phyloP scores from a whole-genome alignment of 768 basidiomycete species.

The Trametes coccinea region DNA sequence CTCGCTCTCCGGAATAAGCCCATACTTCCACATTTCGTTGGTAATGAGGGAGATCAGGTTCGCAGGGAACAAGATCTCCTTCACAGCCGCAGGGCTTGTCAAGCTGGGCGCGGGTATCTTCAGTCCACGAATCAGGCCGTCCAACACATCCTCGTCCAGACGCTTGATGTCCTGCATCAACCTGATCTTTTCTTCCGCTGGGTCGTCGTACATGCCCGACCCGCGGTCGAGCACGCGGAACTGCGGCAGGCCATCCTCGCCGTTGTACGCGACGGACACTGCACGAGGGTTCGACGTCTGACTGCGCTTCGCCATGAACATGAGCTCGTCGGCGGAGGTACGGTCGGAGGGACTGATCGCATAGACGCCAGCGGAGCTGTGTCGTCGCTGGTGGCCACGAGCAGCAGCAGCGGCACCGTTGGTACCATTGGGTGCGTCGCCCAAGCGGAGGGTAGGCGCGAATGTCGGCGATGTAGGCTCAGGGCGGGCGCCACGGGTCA shows the following conservation, averaged over 20 bases:
- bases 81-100: slow-evolving; percentile 89
- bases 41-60: slow-evolving; percentile 96
- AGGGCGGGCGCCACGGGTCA: slow-evolving; percentile 71
- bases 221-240: slow-evolving; percentile 63
- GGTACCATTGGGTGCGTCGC: slow-evolving; percentile 44
- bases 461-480: slow-evolving; percentile 87
- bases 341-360: slow-evolving; percentile 61
- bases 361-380: slow-evolving; percentile 84
- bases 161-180: slow-evolving; percentile 89
- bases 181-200: slow-evolving; percentile 92
- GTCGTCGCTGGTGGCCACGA: slow-evolving; percentile 75
- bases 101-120: slow-evolving; percentile 92
- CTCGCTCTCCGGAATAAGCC: slow-evolving; percentile 95
- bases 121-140: slow-evolving; percentile 85
- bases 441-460: slow-evolving; percentile 69
- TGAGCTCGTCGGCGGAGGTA: slow-evolving; percentile 74
- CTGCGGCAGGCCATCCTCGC: slow-evolving; percentile 72
- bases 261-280: slow-evolving; percentile 86
- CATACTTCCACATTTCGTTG: slow-evolving; percentile 99
- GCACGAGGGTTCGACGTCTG: slow-evolving; percentile 77
- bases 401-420: slow-evolving; percentile 40
- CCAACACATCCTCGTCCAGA: slow-evolving; percentile 90
- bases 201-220: slow-evolving; percentile 81
- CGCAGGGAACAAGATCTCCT: slow-evolving; percentile 98
- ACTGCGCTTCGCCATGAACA: slow-evolving; percentile 70